phyloP scores from a whole-genome alignment of 257 asterid species.

The Perilla frutescens region DNA sequence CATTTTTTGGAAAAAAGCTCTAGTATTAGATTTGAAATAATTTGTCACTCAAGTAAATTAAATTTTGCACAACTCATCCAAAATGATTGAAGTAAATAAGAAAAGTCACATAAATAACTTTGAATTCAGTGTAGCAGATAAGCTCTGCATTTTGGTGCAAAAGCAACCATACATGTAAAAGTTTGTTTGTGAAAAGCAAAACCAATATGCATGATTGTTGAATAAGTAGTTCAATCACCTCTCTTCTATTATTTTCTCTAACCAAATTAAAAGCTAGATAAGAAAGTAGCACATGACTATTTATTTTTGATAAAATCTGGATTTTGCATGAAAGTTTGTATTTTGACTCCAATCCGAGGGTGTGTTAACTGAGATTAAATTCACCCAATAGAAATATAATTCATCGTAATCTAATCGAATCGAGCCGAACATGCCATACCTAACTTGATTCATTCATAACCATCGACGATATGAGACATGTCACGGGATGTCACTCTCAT shows the following conservation, averaged over 20 bases:
- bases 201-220: slow-evolving; percentile 8
- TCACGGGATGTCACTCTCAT: no score
- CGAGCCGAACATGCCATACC: neutral
- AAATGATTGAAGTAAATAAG: neutral
- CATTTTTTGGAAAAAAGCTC: no score
- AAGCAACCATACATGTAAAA: slow-evolving; percentile 11
- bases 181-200: slow-evolving; percentile 9
- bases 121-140: neutral
- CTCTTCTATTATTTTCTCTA: neutral
- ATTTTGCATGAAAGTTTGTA: neutral
- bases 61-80: neutral
- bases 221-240: slow-evolving; percentile 10
- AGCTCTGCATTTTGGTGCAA: neutral
- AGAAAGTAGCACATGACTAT: no score
- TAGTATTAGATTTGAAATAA: neutral
- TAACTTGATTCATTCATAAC: neutral
- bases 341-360: no score
- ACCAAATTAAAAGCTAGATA: neutral
- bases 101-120: neutral
- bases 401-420: no score
- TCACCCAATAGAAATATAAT: no score
- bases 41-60: no score
- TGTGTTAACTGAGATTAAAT: no score
- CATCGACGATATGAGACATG: neutral
- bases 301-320: neutral